Evolutionary conservation across 1,139 yeast genomes (phyloP).

Genomic region (Zygosaccharomyces sapae): DNA sequence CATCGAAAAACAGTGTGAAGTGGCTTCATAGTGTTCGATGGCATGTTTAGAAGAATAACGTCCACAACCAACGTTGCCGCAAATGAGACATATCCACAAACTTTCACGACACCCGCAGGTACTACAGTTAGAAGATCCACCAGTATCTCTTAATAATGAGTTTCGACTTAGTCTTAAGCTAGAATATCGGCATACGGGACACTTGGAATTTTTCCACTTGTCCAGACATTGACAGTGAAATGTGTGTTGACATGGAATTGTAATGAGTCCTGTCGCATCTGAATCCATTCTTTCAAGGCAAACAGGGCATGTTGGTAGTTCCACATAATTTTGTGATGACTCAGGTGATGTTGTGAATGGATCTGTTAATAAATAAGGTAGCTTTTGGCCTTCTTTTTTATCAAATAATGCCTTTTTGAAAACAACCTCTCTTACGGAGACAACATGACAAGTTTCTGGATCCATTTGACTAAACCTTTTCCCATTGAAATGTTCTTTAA

Average conservation of each 20-base stretch:
- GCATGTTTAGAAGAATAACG: slow-evolving; percentile 88
- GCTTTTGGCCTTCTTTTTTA: slow-evolving; percentile 20
- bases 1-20: slow-evolving; percentile 92
- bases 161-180: slow-evolving; percentile 34
- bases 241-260: slow-evolving; percentile 91
- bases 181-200: slow-evolving; percentile 89
- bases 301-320: slow-evolving; percentile 90
- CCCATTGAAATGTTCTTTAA: slow-evolving; percentile 68
- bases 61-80: slow-evolving; percentile 90
- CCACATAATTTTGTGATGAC: slow-evolving; percentile 39
- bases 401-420: slow-evolving; percentile 32
- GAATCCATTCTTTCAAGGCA: slow-evolving; percentile 89
- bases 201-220: slow-evolving; percentile 86
- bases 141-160: slow-evolving; percentile 38
- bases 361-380: slow-evolving; percentile 70
- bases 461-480: slow-evolving; percentile 80
- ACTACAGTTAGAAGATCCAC: slow-evolving; percentile 29
- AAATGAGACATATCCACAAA: slow-evolving; percentile 85
- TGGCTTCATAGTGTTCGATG: slow-evolving; percentile 66
- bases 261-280: slow-evolving; percentile 71
- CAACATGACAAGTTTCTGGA: slow-evolving; percentile 79
- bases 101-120: slow-evolving; percentile 61
- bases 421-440: slow-evolving; percentile 58
- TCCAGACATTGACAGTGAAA: slow-evolving; percentile 87
- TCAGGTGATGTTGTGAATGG: slow-evolving; percentile 46